Evolutionary conservation across 306 rosid species (phyloP), one percentile per base, ranked within the genome.

Genomic region (Spatholobus suberectus): DNA sequence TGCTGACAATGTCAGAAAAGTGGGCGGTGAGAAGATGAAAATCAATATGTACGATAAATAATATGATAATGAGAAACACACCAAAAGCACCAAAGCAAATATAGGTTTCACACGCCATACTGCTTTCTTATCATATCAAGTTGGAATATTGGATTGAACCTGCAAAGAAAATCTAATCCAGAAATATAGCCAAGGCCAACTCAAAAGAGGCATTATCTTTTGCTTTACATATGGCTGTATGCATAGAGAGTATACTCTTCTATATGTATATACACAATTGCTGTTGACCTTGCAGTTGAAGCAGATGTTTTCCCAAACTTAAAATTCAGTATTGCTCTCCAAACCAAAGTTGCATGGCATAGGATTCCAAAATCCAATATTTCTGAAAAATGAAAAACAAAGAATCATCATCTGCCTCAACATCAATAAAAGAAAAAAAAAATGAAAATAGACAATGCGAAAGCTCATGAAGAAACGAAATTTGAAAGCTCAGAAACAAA

Each of bases 311-410:
- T 29, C 62, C 51, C 29, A 59, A 59, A 58, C 46, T 37, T 40
- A 2, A n/a, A 15, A 26, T 57, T 12, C 35, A 54, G 21, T 20
- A 43, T 11, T 43, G 12, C 14, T 61, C 18, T 27, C 84, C 52
- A 59, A 55, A 80, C 52, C 47, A 44, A 43, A 59, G 23, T 17
- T 14, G 66, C 40, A 32, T 21, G 66, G 21, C 62, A 61, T 23
- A 35, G 21, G 32, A 24, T 73, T 44, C 75, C 67, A 49, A 49
- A 68, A 81, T 58, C 75, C 55, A 81, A 49, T 32, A 73, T 62
- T 55, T 27, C 59, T 55, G 68, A 70, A 62, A 44, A 73, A 65
- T 34, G 54, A 61, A 61, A 47, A 59, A 47, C 27, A 40, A 79
- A 71, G 52, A 8, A 61, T 46, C 34, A 63, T 62, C 24, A 35